These are phyloP conservation scores for Phytophthora pinifolia DNA, from an alignment of 352 stramenopile species.

Conservation along the genomic window DNA sequence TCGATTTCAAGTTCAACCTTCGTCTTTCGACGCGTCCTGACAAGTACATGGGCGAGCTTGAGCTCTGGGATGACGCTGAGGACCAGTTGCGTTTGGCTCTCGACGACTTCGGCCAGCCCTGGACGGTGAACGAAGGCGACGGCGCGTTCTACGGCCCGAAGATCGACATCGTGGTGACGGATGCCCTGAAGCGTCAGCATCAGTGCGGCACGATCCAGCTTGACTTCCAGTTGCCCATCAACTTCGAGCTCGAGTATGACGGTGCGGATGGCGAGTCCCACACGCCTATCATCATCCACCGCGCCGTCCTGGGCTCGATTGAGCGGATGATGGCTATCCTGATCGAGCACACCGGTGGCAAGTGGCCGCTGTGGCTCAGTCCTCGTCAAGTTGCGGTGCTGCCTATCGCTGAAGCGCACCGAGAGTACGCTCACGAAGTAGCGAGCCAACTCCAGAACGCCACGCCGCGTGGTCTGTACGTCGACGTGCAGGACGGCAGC, in stretches of 20 bases:
- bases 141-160: conserved; percentile 98
- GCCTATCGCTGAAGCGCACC: conserved; percentile 64
- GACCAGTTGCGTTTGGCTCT: conserved; percentile 70
- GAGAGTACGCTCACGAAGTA: conserved; percentile 63
- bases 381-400: conserved; percentile 79
- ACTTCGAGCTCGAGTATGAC: conserved; percentile 95
- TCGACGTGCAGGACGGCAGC: conserved; percentile 72
- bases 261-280: conserved; percentile 86
- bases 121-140: conserved; percentile 92
- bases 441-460: conserved; percentile 42
- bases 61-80: conserved; percentile 93
- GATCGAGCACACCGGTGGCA: conserved; percentile 95
- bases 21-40: conserved; percentile 94
- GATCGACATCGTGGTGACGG: conserved; percentile 98
- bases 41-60: conserved; percentile 93
- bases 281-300: conserved; percentile 97
- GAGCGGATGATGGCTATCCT: conserved; percentile 99
- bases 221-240: conserved; percentile 98
- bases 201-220: conserved; percentile 98
- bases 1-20: conserved; percentile 95
- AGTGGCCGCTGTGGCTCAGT: conserved; percentile 97
- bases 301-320: conserved; percentile 96
- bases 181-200: conserved; percentile 96
- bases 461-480: conserved; percentile 37
- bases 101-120: conserved; percentile 69